Evolutionary conservation across 495 filamentous ascomycete species (phyloP).

Genomic region (Penicillium flavigenum): DNA sequence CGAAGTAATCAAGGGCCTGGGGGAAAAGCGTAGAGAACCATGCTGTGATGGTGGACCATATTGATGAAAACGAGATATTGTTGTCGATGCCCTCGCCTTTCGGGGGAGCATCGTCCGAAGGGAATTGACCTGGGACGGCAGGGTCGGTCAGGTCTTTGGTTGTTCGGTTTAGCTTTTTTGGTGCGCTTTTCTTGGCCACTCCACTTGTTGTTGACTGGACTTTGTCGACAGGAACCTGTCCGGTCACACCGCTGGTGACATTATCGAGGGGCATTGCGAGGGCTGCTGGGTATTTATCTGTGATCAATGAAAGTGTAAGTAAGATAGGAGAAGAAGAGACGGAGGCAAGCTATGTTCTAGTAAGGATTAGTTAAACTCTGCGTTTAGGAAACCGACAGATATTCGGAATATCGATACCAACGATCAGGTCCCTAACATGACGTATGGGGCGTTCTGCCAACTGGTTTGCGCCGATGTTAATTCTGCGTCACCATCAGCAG

Average conservation of each 20-base stretch:
- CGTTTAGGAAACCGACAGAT: background rate
- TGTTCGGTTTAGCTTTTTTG: slow-evolving; percentile 21
- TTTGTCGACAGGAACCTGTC: slow-evolving; percentile 23
- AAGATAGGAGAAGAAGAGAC: background rate
- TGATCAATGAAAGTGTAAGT: background rate
- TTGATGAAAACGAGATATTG: slow-evolving; percentile 21
- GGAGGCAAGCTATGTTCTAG: background rate
- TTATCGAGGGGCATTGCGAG: slow-evolving; percentile 33
- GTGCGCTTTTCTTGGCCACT: slow-evolving; percentile 20
- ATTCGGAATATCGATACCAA: background rate
- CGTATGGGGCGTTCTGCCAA: slow-evolving; percentile 12
- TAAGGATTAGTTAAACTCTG: background rate
- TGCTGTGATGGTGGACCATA: slow-evolving; percentile 16
- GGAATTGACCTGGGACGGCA: slow-evolving; percentile 34
- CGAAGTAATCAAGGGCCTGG: slow-evolving; percentile 31
- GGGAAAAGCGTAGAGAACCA: slow-evolving; percentile 27
- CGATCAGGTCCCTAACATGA: slow-evolving; percentile 1
- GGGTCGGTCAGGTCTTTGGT: slow-evolving; percentile 25
- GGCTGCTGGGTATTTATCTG: background rate
- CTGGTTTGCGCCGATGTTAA: slow-evolving; percentile 11
- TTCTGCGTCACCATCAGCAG: slow-evolving; percentile 7
- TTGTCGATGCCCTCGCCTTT: slow-evolving; percentile 20
- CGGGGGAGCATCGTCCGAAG: slow-evolving; percentile 27
- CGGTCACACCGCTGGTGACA: slow-evolving; percentile 26
- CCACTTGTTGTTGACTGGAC: slow-evolving; percentile 18